These are phyloP conservation scores for Yamadazyma sp. DNA, from an alignment of 1,139 yeast genomes.

Conservation along the genomic window DNA sequence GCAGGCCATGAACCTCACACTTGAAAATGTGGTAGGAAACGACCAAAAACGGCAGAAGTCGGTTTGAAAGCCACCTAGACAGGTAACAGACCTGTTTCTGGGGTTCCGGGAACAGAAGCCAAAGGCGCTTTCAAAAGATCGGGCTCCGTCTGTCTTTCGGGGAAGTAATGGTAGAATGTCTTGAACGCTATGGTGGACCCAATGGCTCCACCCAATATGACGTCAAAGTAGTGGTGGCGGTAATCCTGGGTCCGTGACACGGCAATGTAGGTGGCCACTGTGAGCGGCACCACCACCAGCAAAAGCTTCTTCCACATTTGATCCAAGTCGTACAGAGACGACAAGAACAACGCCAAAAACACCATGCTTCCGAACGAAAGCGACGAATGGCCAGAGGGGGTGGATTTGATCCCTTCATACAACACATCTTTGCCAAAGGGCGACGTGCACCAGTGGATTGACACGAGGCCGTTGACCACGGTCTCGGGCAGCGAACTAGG, in stretches of 20 bases:
- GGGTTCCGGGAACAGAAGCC: no score
- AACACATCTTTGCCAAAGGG: slow-evolving; percentile 53
- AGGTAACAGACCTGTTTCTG: no score
- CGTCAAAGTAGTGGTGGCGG: slow-evolving; percentile 73
- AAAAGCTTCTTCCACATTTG: slow-evolving; percentile 18
- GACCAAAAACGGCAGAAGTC: background rate
- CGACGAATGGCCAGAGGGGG: slow-evolving; percentile 83
- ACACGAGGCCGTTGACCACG: slow-evolving; percentile 36
- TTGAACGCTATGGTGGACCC: slow-evolving; percentile 14
- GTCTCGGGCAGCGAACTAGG: slow-evolving; percentile 21
- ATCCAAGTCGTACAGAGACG: slow-evolving; percentile 46
- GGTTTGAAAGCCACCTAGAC: background rate
- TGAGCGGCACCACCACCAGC: slow-evolving; percentile 17
- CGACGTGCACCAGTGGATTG: slow-evolving; percentile 34
- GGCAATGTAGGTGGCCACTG: slow-evolving; percentile 52
- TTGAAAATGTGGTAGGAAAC: no score
- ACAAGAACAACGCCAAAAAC: slow-evolving; percentile 63
- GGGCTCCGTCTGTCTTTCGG: background rate
- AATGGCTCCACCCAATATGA: slow-evolving; percentile 52
- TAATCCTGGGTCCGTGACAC: slow-evolving; percentile 70
- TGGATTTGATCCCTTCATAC: slow-evolving; percentile 71
- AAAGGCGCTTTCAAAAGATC: no score
- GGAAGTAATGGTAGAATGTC: background rate
- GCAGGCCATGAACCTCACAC: background rate
- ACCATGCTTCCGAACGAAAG: slow-evolving; percentile 66